phyloP scores from a whole-genome alignment of 805 yeast genomes.

The Ogataea thermomethanolica region DNA sequence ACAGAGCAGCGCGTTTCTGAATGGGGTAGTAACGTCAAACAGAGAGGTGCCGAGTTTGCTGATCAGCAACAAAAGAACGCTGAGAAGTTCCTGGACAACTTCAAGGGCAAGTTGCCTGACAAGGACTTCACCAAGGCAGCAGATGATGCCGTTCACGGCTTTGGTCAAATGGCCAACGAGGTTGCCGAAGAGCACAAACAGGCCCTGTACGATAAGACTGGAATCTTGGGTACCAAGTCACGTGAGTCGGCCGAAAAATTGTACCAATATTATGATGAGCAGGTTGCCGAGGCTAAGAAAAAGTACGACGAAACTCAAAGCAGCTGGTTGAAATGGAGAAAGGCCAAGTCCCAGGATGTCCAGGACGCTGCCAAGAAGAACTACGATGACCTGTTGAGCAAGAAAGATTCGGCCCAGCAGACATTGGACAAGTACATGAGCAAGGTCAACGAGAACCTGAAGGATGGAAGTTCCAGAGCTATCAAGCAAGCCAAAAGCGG shows the following conservation, averaged over 20 bases:
- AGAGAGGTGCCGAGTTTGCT: constrained; percentile 12
- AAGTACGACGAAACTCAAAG: constrained; percentile 27
- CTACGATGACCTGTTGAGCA: constrained; percentile 21
- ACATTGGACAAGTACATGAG: constrained; percentile 16
- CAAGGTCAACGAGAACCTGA: constrained; percentile 13
- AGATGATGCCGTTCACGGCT: constrained; percentile 38
- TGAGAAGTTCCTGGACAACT: constrained; percentile 17
- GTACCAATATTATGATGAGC: constrained; percentile 23
- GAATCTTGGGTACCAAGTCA: constrained; percentile 18
- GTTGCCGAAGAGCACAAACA: constrained; percentile 42
- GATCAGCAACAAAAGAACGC: constrained; percentile 18
- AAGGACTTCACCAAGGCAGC: constrained; percentile 34
- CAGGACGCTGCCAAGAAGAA: constrained; percentile 27
- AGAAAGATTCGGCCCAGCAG: constrained; percentile 23
- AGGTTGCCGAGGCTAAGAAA: constrained; percentile 25
- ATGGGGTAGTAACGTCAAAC: constrained; percentile 8
- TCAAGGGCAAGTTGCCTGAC: constrained; percentile 24
- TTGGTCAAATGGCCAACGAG: constrained; percentile 44
- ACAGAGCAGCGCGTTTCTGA: constrained; percentile 16
- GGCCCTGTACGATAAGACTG: constrained; percentile 22
- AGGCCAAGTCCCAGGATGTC: constrained; percentile 27
- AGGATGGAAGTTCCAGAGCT: constrained; percentile 10
- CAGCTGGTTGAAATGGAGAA: constrained; percentile 31
- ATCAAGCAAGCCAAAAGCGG: constrained; percentile 20
- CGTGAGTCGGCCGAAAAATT: constrained; percentile 24